Evolutionary conservation across 306 rosid species (phyloP).

Genomic region (Trichosanthes truncata): DNA sequence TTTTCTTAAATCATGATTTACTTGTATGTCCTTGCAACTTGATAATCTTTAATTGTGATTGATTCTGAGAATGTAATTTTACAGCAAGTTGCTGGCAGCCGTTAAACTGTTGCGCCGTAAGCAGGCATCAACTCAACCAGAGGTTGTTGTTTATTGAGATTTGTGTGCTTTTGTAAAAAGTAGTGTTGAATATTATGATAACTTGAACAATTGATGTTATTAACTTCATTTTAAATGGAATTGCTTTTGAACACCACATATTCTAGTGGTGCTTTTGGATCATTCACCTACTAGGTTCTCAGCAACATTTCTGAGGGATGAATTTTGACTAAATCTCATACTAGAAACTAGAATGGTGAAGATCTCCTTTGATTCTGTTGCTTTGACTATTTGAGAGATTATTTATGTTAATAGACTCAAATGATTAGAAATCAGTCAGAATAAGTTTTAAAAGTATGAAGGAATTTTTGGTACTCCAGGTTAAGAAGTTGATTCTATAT

Average conservation of each 20-base stretch:
- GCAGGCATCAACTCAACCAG: neutral
- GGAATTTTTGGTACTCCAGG: no score
- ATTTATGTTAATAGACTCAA: no score
- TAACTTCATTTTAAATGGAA: neutral
- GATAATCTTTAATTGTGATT: neutral
- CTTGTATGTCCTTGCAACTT: neutral
- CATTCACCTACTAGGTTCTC: neutral
- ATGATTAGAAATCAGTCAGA: no score
- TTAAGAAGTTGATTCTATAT: no score
- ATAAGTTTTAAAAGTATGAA: no score
- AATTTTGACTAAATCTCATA: neutral
- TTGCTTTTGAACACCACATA: neutral
- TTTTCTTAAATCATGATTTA: neutral
- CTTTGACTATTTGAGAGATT: neutral
- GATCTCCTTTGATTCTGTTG: neutral
- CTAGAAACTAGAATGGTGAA: neutral
- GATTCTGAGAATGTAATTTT: neutral
- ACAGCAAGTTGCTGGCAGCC: neutral
- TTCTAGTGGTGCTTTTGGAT: neutral
- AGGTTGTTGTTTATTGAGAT: neutral
- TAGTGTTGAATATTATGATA: neutral
- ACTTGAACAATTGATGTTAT: neutral
- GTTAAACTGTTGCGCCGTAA: neutral
- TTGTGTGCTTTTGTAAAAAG: conserved; percentile 2
- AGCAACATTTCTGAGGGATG: neutral